Conservation (phyloP, 208 protist species). For the Histomonas meleagridis region DNA sequence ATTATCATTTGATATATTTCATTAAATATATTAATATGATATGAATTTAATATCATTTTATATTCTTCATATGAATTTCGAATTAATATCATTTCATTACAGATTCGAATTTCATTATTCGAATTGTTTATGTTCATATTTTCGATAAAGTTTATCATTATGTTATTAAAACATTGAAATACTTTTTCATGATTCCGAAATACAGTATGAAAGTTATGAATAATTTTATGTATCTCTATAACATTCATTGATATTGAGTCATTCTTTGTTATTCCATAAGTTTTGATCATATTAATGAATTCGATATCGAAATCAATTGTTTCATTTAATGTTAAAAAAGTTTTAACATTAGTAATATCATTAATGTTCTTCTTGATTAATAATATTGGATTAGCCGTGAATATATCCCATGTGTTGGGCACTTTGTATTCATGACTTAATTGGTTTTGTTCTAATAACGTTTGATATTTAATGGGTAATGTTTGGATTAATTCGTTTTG, state of each 20-base stretch:
- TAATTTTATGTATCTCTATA: background rate
- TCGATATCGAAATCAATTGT: background rate
- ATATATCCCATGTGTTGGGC: background rate
- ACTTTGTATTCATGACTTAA: background rate
- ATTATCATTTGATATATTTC: background rate
- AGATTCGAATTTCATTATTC: background rate
- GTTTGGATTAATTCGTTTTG: background rate
- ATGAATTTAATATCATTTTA: background rate
- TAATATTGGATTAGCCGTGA: background rate
- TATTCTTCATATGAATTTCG: background rate
- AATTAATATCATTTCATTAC: background rate
- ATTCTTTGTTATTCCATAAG: background rate
- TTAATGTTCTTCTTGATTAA: background rate
- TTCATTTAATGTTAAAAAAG: background rate
- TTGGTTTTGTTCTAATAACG: background rate
- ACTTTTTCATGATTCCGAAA: background rate
- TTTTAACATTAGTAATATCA: background rate
- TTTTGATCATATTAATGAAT: background rate
- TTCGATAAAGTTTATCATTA: background rate
- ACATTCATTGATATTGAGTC: background rate
- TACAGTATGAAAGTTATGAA: background rate
- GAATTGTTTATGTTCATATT: background rate
- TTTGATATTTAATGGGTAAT: background rate
- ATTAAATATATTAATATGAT: background rate
- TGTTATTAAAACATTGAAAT: background rate